phyloP scores from a whole-genome alignment of 805 yeast genomes.

The Lachancea cidri region DNA sequence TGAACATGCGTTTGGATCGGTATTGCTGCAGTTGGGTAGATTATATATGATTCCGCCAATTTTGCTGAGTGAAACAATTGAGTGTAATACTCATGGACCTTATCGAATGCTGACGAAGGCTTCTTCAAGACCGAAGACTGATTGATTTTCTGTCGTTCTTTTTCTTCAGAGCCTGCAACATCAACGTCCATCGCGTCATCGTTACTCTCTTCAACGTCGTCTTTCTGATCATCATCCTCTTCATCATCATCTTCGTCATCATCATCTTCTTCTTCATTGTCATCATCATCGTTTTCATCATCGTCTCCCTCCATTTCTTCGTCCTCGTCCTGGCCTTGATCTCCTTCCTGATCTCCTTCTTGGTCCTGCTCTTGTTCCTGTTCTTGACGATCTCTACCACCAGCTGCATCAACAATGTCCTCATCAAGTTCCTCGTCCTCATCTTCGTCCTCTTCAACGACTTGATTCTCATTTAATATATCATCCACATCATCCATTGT shows the following conservation, averaged over 20 bases:
- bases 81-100: slow-evolving; percentile 31
- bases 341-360: slow-evolving; percentile 13
- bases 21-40: slow-evolving; percentile 81
- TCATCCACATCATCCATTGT: slow-evolving; percentile 31
- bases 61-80: slow-evolving; percentile 41
- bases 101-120: slow-evolving; percentile 18
- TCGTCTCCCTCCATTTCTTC: slow-evolving; percentile 15
- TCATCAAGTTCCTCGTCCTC: slow-evolving; percentile 22
- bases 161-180: slow-evolving; percentile 18
- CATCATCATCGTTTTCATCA: slow-evolving; percentile 14
- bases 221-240: slow-evolving; percentile 21
- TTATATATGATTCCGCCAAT: slow-evolving; percentile 54
- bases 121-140: slow-evolving; percentile 14
- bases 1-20: slow-evolving; percentile 78
- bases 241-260: slow-evolving; percentile 21
- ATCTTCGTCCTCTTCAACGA: slow-evolving; percentile 25
- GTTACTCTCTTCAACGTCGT: slow-evolving; percentile 11
- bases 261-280: slow-evolving; percentile 23
- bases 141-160: slow-evolving; percentile 21
- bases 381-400: slow-evolving; percentile 23
- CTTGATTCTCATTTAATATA: slow-evolving; percentile 26
- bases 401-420: slow-evolving; percentile 19
- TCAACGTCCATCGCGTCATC: slow-evolving; percentile 21
- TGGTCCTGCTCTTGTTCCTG: slow-evolving; percentile 11
- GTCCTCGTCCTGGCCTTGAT: slow-evolving; percentile 18